A percentile compares a stretch with the other conserved stretches of the same genome.
phyloP scores from a whole-genome alignment of 805 yeast genomes.

The Lipomyces spencermartinsiae region DNA sequence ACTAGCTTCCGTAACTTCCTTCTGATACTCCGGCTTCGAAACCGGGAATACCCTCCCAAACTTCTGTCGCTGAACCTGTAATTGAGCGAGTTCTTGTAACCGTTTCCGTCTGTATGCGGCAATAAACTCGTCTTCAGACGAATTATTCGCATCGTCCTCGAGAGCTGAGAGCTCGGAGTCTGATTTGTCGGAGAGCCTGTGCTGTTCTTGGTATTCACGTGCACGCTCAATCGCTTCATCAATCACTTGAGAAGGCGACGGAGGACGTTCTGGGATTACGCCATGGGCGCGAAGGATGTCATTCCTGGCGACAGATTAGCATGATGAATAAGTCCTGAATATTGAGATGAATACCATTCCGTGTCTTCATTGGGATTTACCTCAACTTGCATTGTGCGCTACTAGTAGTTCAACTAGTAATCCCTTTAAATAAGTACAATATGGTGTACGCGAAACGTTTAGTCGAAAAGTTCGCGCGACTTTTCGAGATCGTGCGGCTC shows the following conservation, averaged over 20 bases:
- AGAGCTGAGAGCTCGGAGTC: conserved; percentile 66
- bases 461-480: too few relatives aligned
- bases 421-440: not conserved
- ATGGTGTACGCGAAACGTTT: not conserved
- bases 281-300: conserved; percentile 91
- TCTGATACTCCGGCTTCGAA: conserved; percentile 84
- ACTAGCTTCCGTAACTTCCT: conserved; percentile 85
- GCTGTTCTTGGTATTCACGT: conserved; percentile 75
- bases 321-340: not conserved
- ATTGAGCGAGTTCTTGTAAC: conserved; percentile 69
- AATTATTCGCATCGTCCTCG: conserved; percentile 92
- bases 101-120: conserved; percentile 78
- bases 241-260: conserved; percentile 82
- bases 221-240: conserved; percentile 91
- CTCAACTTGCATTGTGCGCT: conserved; percentile 33
- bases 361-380: conserved; percentile 94
- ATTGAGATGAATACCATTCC: conserved; percentile 60
- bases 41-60: conserved; percentile 82
- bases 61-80: conserved; percentile 49
- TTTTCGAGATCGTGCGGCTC: conserved; percentile 1
- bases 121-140: conserved; percentile 78
- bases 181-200: conserved; percentile 45
- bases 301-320: conserved; percentile 55
- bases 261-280: conserved; percentile 88
- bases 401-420: not conserved